These are phyloP conservation scores for Pseudonitzschia pungens DNA, from an alignment of 108 stramenopile genomes.

Conservation along the genomic window DNA sequence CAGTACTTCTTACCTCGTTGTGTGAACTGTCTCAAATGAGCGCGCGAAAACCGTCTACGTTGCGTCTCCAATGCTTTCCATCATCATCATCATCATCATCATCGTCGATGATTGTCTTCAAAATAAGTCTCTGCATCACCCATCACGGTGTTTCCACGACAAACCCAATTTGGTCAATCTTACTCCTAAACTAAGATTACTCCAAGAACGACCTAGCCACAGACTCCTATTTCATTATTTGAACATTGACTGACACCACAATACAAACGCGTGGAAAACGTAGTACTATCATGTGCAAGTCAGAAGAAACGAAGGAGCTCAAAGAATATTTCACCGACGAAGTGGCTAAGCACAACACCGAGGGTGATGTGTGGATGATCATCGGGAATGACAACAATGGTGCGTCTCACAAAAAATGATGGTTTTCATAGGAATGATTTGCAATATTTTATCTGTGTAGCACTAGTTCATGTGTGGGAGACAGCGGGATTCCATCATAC, in stretches of 20 bases:
- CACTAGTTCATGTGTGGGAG: too few species aligned
- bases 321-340: conserved; percentile 87
- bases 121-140: too few species aligned
- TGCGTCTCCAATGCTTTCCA: background rate
- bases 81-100: background rate
- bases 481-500: too few species aligned
- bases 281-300: background rate
- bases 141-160: too few species aligned
- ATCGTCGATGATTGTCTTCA: too few species aligned
- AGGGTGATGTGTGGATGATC: conserved; percentile 92
- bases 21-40: background rate
- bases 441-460: too few species aligned
- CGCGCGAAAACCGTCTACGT: background rate
- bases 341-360: conserved; percentile 88
- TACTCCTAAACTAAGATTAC: too few species aligned
- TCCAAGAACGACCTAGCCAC: too few species aligned
- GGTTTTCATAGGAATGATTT: background rate
- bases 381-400: conserved; percentile 93
- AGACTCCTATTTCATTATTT: too few species aligned
- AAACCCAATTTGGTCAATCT: too few species aligned
- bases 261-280: background rate
- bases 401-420: conserved; percentile 27
- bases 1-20: background rate
- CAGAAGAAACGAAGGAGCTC: conserved; percentile 39
- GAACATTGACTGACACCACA: too few species aligned